These are phyloP conservation scores for Silene coronaria DNA, from an alignment of 179 eudicot genomes.

Conservation along the genomic window DNA sequence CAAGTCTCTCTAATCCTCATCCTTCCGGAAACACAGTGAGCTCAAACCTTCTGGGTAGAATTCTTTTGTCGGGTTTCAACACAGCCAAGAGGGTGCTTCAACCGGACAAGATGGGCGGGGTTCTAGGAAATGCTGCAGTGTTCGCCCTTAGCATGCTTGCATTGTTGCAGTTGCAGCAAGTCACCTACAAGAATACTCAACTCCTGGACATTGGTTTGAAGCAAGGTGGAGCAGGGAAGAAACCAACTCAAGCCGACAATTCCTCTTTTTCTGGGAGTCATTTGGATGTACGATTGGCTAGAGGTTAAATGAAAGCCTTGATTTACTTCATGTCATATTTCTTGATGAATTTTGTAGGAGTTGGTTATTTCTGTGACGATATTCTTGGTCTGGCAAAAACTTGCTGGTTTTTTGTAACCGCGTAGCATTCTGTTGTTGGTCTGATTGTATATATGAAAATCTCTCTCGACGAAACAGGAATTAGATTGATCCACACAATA, in stretches of 20 bases:
- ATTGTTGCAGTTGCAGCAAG: slow-evolving; percentile 61
- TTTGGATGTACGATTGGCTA: slow-evolving; percentile 72
- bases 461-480: no score
- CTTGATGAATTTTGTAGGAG: slow-evolving; percentile 13
- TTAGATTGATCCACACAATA: no score
- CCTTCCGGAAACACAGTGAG: no score
- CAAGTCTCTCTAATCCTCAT: no score
- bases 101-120: slow-evolving; percentile 56
- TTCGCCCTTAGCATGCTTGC: slow-evolving; percentile 81
- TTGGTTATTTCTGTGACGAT: background rate
- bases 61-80: slow-evolving; percentile 38
- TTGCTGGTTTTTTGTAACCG: background rate
- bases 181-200: slow-evolving; percentile 32
- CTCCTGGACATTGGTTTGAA: slow-evolving; percentile 25
- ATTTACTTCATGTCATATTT: background rate
- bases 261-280: slow-evolving; percentile 29
- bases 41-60: slow-evolving; percentile 39
- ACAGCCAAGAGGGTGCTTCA: slow-evolving; percentile 54
- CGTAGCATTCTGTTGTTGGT: slow-evolving; percentile 14
- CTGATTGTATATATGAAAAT: slow-evolving; percentile 19
- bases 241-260: slow-evolving; percentile 23
- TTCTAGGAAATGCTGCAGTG: slow-evolving; percentile 77
- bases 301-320: slow-evolving; percentile 46
- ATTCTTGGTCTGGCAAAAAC: background rate
- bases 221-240: slow-evolving; percentile 35